Base-by-base conservation (phyloP, 495 filamentous ascomycete genomes). In the Pyronema domesticum region DNA sequence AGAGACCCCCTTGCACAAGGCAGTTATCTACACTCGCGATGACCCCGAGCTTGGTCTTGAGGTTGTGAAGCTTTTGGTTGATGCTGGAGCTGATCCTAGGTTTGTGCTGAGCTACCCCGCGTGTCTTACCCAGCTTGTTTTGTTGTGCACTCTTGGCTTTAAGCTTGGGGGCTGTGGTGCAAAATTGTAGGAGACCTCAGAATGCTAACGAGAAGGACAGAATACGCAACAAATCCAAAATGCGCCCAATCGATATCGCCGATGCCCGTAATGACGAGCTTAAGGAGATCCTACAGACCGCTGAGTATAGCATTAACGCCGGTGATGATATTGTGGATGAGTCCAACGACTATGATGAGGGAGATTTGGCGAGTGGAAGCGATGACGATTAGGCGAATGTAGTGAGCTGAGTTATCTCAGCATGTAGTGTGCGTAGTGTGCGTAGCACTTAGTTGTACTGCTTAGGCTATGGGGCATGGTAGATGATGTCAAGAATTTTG, bases 1-100 rank as follows among this genome's bases (percentile, higher is more conserved):
- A 54, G 88, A 96, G 69, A 95, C 88, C 1, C 89, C 89, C 7
- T 74, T 98, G 37, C 91, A 98, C 73, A 76, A 77, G 61, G 87
- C 86, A 13, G 82, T 98, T 37, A 78, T 83, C 34, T 95, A 80
- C 69, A 80, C 85, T 67, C 95, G 89, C 69, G 69, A 74, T 40
- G 80, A 85, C 61, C 68, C 74, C 55, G 72, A 78, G 55, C 74
- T 80, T 35, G 87, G 82, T 44, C 67, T 73, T 58, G 73, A 77
- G 2, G 76, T 95, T 60, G 78, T 94, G 57, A 79, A 80, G 55
- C 88, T 98, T 77, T 81, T 96, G 76, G 76, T 94, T 52, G 91
- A 98, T 66, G 91, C 91, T 45, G 91, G 91, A 37, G 82, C 80
- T 57, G 83, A 89, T 69, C 82, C 84, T 23, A 70, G 73, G 71